These are phyloP conservation scores for Limnanthes douglasii DNA, from an alignment of 345 rosid genomes.

Conservation along the genomic window DNA sequence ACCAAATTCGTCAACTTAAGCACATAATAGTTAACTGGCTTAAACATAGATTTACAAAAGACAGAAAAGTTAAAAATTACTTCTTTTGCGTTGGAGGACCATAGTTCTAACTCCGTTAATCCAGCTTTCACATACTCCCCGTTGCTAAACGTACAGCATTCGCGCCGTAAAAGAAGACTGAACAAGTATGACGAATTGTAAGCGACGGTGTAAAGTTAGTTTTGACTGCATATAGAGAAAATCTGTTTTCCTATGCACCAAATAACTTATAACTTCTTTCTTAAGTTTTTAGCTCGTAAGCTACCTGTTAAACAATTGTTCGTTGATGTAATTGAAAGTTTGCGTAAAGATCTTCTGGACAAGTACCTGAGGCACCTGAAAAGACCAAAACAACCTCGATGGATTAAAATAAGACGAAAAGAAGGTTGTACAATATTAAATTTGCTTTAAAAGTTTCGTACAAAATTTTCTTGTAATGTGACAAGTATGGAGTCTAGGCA, in stretches of 20 bases:
- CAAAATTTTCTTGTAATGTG: conserved; percentile 83
- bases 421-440: conserved; percentile 5
- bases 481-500: conserved; percentile 56
- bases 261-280: too few species aligned
- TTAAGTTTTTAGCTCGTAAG: too few species aligned
- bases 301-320: conserved; percentile 85
- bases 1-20: conserved; percentile 1
- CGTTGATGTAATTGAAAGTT: conserved; percentile 88
- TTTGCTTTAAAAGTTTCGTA: conserved; percentile 38
- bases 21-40: too few species aligned
- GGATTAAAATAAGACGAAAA: conserved; percentile 6
- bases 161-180: conserved; percentile 94
- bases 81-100: conserved; percentile 75
- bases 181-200: too few species aligned
- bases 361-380: conserved; percentile 87
- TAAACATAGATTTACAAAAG: conserved; percentile 2
- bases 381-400: conserved; percentile 12
- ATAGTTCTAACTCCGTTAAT: conserved; percentile 82
- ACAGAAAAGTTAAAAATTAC: conserved; percentile 13
- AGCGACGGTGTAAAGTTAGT: too few species aligned
- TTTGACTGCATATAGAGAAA: too few species aligned
- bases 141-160: conserved; percentile 97
- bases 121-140: conserved; percentile 96
- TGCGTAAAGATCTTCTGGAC: conserved; percentile 84
- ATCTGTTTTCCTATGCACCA: too few species aligned